These are phyloP conservation scores for Trichoderma virens DNA, from an alignment of 495 filamentous ascomycete species.

Conservation along the genomic window DNA sequence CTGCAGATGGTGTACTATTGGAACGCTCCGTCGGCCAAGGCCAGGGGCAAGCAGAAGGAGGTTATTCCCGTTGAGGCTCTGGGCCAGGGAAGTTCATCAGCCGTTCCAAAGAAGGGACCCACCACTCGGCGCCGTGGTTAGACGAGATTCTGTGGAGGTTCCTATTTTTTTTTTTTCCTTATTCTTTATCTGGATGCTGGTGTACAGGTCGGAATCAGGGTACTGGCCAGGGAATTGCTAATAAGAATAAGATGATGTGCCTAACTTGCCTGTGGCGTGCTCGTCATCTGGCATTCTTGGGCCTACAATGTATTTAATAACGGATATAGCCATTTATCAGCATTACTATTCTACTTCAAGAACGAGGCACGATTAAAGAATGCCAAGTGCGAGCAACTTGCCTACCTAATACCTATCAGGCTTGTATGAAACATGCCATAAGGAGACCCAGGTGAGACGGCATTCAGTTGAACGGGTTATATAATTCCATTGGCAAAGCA, in stretches of 20 bases:
- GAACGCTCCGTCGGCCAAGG: slow-evolving; percentile 61
- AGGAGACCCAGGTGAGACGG: too few species aligned
- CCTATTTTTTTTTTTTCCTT: not conserved
- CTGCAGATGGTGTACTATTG: slow-evolving; percentile 95
- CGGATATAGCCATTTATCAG: not conserved
- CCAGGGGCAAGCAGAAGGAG: slow-evolving; percentile 40
- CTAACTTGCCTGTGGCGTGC: not conserved
- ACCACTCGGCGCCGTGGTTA: slow-evolving; percentile 48
- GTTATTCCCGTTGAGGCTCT: slow-evolving; percentile 12
- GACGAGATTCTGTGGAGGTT: not conserved
- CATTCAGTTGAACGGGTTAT: too few species aligned
- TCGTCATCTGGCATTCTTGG: not conserved
- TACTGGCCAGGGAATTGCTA: not conserved
- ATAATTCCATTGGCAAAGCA: not conserved
- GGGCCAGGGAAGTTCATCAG: slow-evolving; percentile 9
- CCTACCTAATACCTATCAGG: too few species aligned
- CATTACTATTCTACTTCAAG: not conserved
- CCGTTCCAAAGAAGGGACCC: slow-evolving; percentile 37
- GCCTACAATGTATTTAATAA: not conserved
- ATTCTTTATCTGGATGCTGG: not conserved
- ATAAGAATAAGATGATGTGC: not conserved
- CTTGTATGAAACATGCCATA: too few species aligned
- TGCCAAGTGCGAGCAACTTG: too few species aligned
- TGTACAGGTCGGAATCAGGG: not conserved
- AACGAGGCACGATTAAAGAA: not conserved